Percentiles rank a stretch among this genome's conserved stretches.
Evolutionary conservation across 2,329 filamentous ascomycete species (phyloP).

Genomic region (Helotiales sp.): DNA sequence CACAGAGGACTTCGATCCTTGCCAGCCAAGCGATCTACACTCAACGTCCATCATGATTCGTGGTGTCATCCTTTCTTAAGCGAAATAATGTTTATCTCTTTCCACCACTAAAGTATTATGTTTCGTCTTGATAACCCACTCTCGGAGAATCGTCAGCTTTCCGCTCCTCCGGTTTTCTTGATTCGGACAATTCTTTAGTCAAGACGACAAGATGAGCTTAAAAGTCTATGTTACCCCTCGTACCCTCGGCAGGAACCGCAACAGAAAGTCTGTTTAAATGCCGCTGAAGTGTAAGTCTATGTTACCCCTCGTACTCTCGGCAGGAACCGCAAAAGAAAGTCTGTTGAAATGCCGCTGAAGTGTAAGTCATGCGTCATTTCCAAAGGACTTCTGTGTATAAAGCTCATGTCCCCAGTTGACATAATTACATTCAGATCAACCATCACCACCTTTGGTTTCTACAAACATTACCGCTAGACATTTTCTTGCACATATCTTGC

Average conservation of each 20-base stretch:
- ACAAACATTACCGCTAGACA: neutral
- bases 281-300: neutral
- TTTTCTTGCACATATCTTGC: neutral
- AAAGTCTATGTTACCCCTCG: neutral
- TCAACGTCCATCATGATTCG: neutral
- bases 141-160: neutral
- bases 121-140: neutral
- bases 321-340: neutral
- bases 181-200: neutral
- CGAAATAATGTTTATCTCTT: neutral
- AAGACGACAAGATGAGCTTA: neutral
- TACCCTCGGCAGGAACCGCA: neutral
- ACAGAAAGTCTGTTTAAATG: neutral
- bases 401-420: neutral
- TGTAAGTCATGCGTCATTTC: neutral
- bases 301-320: neutral
- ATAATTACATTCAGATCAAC: neutral
- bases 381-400: neutral
- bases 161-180: neutral
- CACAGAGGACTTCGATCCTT: conserved; percentile 1
- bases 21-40: neutral
- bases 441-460: no score
- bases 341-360: neutral
- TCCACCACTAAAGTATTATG: conserved; percentile 6
- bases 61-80: conserved; percentile 2